Evolutionary conservation across 352 stramenopile species (phyloP), one percentile per base, ranked within the genome.

Genomic region (Nothophytophthora sp.): DNA sequence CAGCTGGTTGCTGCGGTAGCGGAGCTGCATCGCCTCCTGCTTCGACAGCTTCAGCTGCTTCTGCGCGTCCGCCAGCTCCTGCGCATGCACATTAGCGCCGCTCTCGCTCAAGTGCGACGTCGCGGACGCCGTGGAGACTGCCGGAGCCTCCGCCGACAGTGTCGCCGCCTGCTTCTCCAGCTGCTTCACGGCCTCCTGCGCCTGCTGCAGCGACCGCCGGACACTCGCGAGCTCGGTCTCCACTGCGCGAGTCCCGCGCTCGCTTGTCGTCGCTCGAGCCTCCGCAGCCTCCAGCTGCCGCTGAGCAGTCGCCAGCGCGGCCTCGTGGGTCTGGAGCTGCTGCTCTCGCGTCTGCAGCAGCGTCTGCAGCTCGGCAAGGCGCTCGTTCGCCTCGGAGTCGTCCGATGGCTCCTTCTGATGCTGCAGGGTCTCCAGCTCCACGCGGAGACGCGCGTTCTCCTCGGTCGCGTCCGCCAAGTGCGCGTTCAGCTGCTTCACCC

Each of bases 1-100:
- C 11, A 89, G 63, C 50, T 88, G 80, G 43, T 92, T 92, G 32
- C 79, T 90, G 25, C 81, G 81, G 64, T 89, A 92, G 0, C 79
- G 81, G 16, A 92, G 73, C 63, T 90, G 77, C 81, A 92, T 92
- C 11, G 88, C 79, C 41, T 92, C 81, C 36, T 92, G 81, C 25
- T 84, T 81, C 5, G 81, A 75, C 13, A 88, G 44, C 48, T 92
- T 92, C 4, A 92, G 57, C 52, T 90, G 76, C 66, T 92, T 92
- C 13, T 63, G 70, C 10, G 89, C 55, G 20, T 92, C 81, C 0
- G 61, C 58, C 33, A 89, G 32, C 24, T 88, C 76, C 2, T 80
- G 64, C 32, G 33, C 64, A 30, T 80, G 57, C 11, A 22, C 49
- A n/a, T 46, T 50, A 19, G 44, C 28, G 10, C 68, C 57, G 19